Percentiles rank a stretch among this genome's conserved stretches.
phyloP scores from a whole-genome alignment of 192 early-diverging fungal species.

The Backusella luteola region DNA sequence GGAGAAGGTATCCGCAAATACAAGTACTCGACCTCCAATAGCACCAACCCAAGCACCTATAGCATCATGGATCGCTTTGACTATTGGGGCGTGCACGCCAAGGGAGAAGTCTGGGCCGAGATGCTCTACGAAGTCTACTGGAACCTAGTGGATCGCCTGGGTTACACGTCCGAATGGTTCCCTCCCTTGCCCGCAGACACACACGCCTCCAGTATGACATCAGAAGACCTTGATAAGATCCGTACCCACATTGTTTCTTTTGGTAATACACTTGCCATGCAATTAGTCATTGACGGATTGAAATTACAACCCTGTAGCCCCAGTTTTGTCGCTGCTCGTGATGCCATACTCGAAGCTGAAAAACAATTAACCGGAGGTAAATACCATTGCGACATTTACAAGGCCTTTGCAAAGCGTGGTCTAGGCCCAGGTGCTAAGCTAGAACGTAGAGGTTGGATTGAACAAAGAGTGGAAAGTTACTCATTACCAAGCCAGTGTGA shows the following conservation, averaged over 20 bases:
- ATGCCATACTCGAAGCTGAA: slow-evolving; percentile 71
- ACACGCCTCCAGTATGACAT: slow-evolving; percentile 12
- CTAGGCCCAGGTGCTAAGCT: slow-evolving; percentile 71
- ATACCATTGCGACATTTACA: slow-evolving; percentile 71
- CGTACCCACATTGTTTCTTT: slow-evolving; percentile 40
- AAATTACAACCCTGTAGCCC: slow-evolving; percentile 78
- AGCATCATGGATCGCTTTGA: slow-evolving; percentile 66
- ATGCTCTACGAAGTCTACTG: slow-evolving; percentile 88
- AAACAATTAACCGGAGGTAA: slow-evolving; percentile 57
- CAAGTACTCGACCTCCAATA: slow-evolving; percentile 74
- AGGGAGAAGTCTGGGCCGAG: slow-evolving; percentile 89
- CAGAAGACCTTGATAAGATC: slow-evolving; percentile 30
- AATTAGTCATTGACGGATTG: slow-evolving; percentile 71
- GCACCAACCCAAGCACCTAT: slow-evolving; percentile 82
- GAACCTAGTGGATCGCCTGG: slow-evolving; percentile 59
- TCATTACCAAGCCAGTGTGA: slow-evolving; percentile 16
- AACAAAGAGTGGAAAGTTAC: slow-evolving; percentile 26
- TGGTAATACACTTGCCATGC: slow-evolving; percentile 68
- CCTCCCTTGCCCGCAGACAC: slow-evolving; percentile 26
- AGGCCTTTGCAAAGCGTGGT: slow-evolving; percentile 85
- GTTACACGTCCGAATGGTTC: slow-evolving; percentile 59
- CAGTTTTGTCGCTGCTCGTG: slow-evolving; percentile 67
- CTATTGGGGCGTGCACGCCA: slow-evolving; percentile 92
- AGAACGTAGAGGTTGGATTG: slow-evolving; percentile 27
- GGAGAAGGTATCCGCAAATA: slow-evolving; percentile 82